Base-by-base conservation (phyloP, 2,329 filamentous ascomycete genomes). In the Fusarium nelsonii region DNA sequence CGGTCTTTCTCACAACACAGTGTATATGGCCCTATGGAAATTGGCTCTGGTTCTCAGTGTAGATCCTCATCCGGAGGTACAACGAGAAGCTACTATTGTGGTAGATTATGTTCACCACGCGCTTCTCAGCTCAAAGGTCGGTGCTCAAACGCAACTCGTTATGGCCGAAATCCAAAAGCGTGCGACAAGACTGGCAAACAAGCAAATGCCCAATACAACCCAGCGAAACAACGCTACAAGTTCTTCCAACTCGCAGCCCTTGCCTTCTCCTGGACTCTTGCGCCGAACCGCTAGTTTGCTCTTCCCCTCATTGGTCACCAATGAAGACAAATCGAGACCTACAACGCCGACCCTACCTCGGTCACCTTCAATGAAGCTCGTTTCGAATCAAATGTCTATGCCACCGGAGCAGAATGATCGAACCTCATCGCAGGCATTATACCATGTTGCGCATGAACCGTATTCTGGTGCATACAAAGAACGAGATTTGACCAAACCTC, bases 21-120 rank as follows among this genome's bases (percentile, higher is more conserved):
- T 97, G 18, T 97, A 97, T 78, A 91, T 94, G 32, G 92, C 94
- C 1, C 91, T 97, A 66, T 99, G 96, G 96, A 96, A 97, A 78
- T 92, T 97, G 74, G 86, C 97, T 43, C 84, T 97, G 62, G 92
- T 97, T 66, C 85, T 98, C 78, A 95, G 93, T 44, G 93, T 97
- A 18, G 96, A 99, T 76, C 95, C 96, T 40, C 94, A 97, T 76
- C 94, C 95, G 2, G 95, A 98, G 76, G 92, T 98, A 34, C 92
- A 97, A 67, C 87, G 91, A 69, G 92, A 96, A 77, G 95, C 94
- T 11, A 90, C 89, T 8, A 85, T 91, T n/a, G 90, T 98, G 44
- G 88, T 97, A 32, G 96, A 99, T 78, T 92, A 91, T 74, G 86
- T 98, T 28, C 90, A 97, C 75, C 86, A 91, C 51, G 87, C 90